A percentile compares a stretch with the other conserved stretches of the same genome.
phyloP scores from a whole-genome alignment of 805 yeast species.

The Debaryomyces tyrocola region DNA sequence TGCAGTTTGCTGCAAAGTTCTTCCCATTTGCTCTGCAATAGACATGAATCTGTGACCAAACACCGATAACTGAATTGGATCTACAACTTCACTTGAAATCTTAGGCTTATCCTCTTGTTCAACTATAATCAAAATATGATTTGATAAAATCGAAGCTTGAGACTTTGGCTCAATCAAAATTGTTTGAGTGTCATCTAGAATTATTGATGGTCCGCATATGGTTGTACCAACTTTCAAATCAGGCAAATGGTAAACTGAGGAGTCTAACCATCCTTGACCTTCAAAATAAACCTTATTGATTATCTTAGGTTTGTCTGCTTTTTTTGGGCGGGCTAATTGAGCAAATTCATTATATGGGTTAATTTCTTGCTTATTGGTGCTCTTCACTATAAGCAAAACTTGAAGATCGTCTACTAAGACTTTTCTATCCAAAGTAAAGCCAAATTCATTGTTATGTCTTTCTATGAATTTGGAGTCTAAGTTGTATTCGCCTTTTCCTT shows the following conservation, averaged over 20 bases:
- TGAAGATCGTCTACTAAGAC: constrained; percentile 40
- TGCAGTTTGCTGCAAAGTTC: constrained; percentile 45
- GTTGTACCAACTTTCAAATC: constrained; percentile 19
- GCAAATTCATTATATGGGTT: constrained; percentile 48
- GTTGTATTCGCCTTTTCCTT: constrained; percentile 22
- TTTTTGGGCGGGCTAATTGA: constrained; percentile 9
- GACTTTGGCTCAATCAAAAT: constrained; percentile 33
- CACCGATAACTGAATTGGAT: constrained; percentile 40
- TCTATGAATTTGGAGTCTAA: constrained; percentile 23
- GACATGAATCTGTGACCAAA: constrained; percentile 44
- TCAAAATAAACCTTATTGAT: constrained; percentile 27
- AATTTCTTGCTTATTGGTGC: constrained; percentile 46
- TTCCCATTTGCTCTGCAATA: constrained; percentile 44
- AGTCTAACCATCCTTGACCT: constrained; percentile 27
- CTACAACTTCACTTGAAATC: constrained; percentile 25
- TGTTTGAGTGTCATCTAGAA: constrained; percentile 29
- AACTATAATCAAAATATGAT: constrained; percentile 32
- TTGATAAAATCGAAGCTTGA: constrained; percentile 25
- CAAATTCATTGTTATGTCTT: constrained; percentile 35
- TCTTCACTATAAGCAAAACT: constrained; percentile 60
- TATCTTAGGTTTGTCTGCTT: not conserved
- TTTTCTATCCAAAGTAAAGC: constrained; percentile 34
- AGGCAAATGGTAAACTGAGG: constrained; percentile 22
- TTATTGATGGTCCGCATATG: constrained; percentile 22
- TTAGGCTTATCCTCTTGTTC: constrained; percentile 21